phyloP scores from a whole-genome alignment of 805 yeast species.

The Zygosaccharomyces bailii region DNA sequence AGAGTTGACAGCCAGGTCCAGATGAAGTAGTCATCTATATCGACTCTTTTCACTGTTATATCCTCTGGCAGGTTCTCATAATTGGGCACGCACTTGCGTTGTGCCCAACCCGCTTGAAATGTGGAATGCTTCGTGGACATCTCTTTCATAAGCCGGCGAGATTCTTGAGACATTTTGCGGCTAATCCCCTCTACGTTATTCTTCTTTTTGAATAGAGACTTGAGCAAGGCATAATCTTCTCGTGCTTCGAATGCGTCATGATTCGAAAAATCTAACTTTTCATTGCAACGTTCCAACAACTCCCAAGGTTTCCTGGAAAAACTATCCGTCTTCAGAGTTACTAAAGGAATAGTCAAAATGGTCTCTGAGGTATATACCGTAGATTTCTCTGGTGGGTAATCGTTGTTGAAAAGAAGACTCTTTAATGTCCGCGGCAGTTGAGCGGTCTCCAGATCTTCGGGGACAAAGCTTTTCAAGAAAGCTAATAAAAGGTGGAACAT shows the following conservation, averaged over 20 bases:
- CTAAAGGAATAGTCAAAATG: conserved; percentile 58
- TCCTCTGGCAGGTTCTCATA: conserved; percentile 26
- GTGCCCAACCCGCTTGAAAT: conserved; percentile 43
- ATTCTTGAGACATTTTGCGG: conserved; percentile 67
- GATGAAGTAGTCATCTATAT: conserved; percentile 81
- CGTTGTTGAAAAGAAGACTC: conserved; percentile 56
- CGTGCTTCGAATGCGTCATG: conserved; percentile 66
- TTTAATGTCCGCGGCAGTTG: conserved; percentile 64
- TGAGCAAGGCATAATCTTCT: conserved; percentile 73
- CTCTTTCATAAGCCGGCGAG: conserved; percentile 50
- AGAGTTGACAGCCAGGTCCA: conserved; percentile 88
- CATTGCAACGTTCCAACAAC: conserved; percentile 54
- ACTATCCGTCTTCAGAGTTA: conserved; percentile 48
- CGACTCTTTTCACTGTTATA: conserved; percentile 51
- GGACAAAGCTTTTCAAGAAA: conserved; percentile 74
- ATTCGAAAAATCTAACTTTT: conserved; percentile 63
- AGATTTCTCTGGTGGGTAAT: conserved; percentile 68
- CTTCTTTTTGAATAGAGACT: conserved; percentile 61
- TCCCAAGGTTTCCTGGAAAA: conserved; percentile 52
- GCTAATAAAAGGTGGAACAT: conserved; percentile 75
- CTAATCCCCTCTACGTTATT: conserved; percentile 52
- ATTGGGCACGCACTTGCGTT: conserved; percentile 27
- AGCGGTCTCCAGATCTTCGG: conserved; percentile 52
- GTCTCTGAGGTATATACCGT: conserved; percentile 39
- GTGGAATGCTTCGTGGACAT: conserved; percentile 41